These are phyloP conservation scores for Phytophthora brassicae DNA, from an alignment of 352 stramenopile species.

Conservation along the genomic window DNA sequence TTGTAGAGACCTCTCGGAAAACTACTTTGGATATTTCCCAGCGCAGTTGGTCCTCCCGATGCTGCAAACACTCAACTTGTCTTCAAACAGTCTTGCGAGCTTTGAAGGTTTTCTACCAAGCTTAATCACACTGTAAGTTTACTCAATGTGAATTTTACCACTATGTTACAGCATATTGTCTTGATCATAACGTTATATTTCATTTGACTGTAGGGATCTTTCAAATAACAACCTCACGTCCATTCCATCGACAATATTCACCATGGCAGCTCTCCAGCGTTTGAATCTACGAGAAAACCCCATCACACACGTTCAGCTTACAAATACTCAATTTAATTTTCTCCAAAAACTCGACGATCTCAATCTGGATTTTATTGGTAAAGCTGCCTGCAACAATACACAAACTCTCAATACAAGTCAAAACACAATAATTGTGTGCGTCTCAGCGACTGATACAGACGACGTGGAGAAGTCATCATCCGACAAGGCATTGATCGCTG, in stretches of 20 bases:
- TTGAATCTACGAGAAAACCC: slow-evolving; percentile 49
- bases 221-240: slow-evolving; percentile 48
- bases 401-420: slow-evolving; percentile 18
- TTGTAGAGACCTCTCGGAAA: slow-evolving; percentile 61
- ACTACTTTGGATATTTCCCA: slow-evolving; percentile 61
- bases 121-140: slow-evolving; percentile 49
- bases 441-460: neutral
- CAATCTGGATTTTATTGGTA: slow-evolving; percentile 39
- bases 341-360: slow-evolving; percentile 37
- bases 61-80: slow-evolving; percentile 55
- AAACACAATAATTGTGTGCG: slow-evolving; percentile 16
- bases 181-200: no score
- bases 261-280: slow-evolving; percentile 35
- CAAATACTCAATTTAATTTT: slow-evolving; percentile 40
- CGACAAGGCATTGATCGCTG: slow-evolving; percentile 27
- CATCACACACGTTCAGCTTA: slow-evolving; percentile 41
- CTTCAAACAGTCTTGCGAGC: slow-evolving; percentile 45
- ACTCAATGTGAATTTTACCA: no score
- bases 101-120: slow-evolving; percentile 45
- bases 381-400: slow-evolving; percentile 21
- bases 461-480: neutral
- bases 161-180: no score
- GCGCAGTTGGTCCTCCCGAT: slow-evolving; percentile 37
- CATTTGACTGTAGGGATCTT: slow-evolving; percentile 44
- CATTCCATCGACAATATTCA: slow-evolving; percentile 48